These are phyloP conservation scores for Microcyclospora pomicola DNA, from an alignment of 2,329 filamentous ascomycete genomes.

Conservation along the genomic window DNA sequence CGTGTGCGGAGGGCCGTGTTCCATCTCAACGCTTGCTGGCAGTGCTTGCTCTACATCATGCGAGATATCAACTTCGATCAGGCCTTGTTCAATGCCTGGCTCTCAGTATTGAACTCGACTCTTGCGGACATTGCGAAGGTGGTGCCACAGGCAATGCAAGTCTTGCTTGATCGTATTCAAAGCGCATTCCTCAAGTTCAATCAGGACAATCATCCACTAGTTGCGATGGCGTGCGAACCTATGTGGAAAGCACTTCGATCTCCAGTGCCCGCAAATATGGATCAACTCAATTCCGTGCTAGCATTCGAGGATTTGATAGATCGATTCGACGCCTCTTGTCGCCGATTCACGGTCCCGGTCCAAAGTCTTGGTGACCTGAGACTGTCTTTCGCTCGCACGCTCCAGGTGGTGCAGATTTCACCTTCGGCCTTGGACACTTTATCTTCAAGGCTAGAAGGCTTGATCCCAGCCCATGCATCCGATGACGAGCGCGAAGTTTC, in stretches of 20 bases:
- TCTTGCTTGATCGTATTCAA: too few species aligned
- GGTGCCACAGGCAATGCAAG: too few species aligned
- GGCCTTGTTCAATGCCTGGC: conserved; percentile 4
- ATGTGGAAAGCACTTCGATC: conserved; percentile 56
- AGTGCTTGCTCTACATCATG: background rate
- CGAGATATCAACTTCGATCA: conserved; percentile 1
- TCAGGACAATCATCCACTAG: too few species aligned
- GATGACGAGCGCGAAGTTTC: conserved; percentile 4
- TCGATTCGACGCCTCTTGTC: conserved; percentile 26
- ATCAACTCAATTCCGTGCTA: conserved; percentile 27
- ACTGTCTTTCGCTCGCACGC: conserved; percentile 12
- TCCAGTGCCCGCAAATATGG: conserved; percentile 28
- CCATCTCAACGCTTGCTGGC: background rate
- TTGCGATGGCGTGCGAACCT: conserved; percentile 2
- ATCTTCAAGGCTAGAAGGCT: conserved; percentile 6
- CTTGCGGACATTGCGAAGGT: too few species aligned
- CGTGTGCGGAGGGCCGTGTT: background rate
- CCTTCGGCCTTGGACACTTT: conserved; percentile 8
- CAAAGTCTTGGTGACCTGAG: conserved; percentile 14
- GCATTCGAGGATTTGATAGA: conserved; percentile 32
- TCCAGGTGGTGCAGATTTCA: conserved; percentile 6
- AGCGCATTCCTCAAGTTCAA: too few species aligned
- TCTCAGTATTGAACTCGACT: background rate
- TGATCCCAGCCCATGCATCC: conserved; percentile 5
- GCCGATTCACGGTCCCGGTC: conserved; percentile 12